Evolutionary conservation across 352 stramenopile genomes (phyloP).

Genomic region (Phytophthora palmivora): DNA sequence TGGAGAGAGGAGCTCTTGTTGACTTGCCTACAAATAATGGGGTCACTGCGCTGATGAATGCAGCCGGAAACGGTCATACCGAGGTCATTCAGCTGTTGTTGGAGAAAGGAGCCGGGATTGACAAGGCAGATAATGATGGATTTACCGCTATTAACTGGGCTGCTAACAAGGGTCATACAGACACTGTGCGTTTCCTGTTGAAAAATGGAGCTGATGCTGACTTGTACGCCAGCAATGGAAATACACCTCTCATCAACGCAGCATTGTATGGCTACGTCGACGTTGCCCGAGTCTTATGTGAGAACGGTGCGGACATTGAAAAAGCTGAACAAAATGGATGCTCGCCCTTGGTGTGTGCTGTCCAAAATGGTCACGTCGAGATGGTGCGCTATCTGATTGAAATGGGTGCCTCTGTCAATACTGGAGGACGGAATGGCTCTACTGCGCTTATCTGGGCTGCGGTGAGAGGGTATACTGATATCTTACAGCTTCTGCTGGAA

Average conservation of each 20-base stretch:
- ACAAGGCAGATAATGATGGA: background rate
- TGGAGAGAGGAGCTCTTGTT: constrained; percentile 3
- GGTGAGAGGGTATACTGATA: background rate
- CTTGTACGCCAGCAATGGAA: background rate
- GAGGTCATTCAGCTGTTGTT: constrained; percentile 1
- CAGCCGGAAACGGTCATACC: background rate
- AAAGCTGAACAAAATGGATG: background rate
- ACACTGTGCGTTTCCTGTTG: background rate
- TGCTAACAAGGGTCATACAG: constrained; percentile 2
- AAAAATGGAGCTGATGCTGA: constrained; percentile 1
- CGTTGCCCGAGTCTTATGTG: constrained; percentile 3
- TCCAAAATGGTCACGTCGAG: background rate
- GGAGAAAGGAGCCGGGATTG: background rate
- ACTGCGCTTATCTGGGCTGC: background rate
- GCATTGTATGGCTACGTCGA: background rate
- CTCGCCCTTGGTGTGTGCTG: constrained; percentile 1
- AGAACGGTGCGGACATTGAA: constrained; percentile 7
- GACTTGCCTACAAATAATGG: background rate
- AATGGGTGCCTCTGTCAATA: background rate
- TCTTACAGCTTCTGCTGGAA: background rate
- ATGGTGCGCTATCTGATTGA: background rate
- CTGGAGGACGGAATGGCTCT: background rate
- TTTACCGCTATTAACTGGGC: constrained; percentile 4
- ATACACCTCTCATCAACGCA: constrained; percentile 8
- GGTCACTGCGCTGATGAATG: no score